Evolutionary conservation across 2,329 filamentous ascomycete genomes (phyloP).

Genomic region (Colletotrichum paranaense): DNA sequence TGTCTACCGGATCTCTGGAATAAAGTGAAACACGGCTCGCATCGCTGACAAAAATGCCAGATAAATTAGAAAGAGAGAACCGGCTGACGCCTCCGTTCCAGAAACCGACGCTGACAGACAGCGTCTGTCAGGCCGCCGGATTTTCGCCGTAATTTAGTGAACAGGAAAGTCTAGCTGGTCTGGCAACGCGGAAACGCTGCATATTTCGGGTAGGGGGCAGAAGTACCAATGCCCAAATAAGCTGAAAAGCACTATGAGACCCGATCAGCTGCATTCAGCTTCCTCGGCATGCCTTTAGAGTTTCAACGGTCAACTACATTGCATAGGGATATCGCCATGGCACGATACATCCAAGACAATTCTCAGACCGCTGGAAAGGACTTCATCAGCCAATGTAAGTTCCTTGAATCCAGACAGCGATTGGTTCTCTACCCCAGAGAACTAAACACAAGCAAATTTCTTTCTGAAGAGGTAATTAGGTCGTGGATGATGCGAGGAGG

Average conservation of each 20-base stretch:
- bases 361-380: neutral
- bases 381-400: neutral
- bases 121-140: neutral
- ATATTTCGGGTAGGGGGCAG: neutral
- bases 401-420: neutral
- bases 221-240: neutral
- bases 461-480: no score
- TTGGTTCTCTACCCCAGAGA: neutral
- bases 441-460: no score
- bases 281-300: neutral
- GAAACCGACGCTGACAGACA: neutral
- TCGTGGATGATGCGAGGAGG: neutral
- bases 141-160: neutral
- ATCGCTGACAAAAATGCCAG: constrained; percentile 7
- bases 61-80: constrained; percentile 16
- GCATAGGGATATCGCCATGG: neutral
- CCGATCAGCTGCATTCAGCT: neutral
- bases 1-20: constrained; percentile 15
- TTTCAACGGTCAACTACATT: neutral
- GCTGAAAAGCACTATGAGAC: neutral
- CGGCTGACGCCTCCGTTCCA: neutral
- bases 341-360: neutral
- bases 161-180: neutral
- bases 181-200: neutral
- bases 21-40: constrained; percentile 5